Percentiles rank a stretch among this genome's conserved stretches.
These are phyloP conservation scores for Syzygium malaccense DNA, from an alignment of 441 rosid genomes.

Conservation along the genomic window DNA sequence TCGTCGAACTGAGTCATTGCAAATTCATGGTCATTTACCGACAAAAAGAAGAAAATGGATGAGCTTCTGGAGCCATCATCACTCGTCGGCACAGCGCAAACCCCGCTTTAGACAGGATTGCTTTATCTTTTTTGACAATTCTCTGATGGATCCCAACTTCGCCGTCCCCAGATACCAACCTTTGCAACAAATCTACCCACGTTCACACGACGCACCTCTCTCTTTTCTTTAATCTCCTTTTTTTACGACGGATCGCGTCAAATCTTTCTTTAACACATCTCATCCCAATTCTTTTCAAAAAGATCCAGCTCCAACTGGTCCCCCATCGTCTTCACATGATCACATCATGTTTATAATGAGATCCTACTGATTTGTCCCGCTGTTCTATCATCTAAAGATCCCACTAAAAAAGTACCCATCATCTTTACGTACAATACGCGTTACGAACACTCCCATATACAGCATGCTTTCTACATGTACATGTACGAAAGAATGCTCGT, in stretches of 20 bases:
- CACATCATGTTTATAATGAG: background rate
- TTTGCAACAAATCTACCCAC: accelerated
- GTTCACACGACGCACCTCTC: background rate
- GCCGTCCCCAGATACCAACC: background rate
- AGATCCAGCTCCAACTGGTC: background rate
- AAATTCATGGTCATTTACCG: background rate
- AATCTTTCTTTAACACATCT: background rate
- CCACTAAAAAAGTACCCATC: background rate
- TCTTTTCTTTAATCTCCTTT: background rate
- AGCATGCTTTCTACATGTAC: background rate
- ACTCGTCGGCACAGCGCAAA: background rate
- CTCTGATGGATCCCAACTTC: background rate
- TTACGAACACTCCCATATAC: background rate
- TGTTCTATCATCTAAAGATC: background rate
- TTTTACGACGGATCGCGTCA: background rate
- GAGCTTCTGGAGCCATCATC: background rate
- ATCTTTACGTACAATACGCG: background rate
- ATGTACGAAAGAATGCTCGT: background rate
- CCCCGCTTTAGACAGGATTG: background rate
- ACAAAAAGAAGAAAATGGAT: background rate
- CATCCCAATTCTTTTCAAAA: background rate
- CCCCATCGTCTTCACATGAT: background rate
- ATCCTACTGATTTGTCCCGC: background rate
- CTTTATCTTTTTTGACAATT: background rate
- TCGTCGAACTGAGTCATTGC: too few species aligned